Base-by-base conservation (phyloP, 2,329 filamentous ascomycete genomes). In the Aspergillus clavatus region DNA sequence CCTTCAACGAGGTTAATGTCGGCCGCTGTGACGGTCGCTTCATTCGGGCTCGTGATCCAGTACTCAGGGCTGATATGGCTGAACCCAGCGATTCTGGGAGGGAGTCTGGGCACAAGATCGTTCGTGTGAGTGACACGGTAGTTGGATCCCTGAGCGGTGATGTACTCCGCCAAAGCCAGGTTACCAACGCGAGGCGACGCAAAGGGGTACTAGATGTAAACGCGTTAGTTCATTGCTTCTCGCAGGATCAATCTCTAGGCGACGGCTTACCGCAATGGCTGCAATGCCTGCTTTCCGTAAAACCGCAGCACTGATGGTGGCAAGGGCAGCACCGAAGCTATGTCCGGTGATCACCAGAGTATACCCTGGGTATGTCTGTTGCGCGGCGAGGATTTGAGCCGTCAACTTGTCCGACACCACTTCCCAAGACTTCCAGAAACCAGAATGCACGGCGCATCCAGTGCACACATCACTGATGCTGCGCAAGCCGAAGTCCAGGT, bases 321-420 rank as follows among this genome's bases (percentile, higher is more conserved):
- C 75, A n/a, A 79, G 51, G 1, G 76, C 76, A 37, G 63, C 76
- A 3, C 76, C 76, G 4, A 78, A 68, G 43, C 70, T 74, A 54
- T 79, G 76, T 1, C 76, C 76, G 0, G 73, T 75, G 3, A 72
- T 50, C 0, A 75, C 63, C 37, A 79, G 51, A 22, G 60, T 64
- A 57, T 70, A 76, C 18, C 48, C 56, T 0, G 74, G 67, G 52
- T 73, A 66, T 2, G 43, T 40, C 2, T 43, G 18, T 5, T 46
- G 28, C 8, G 61, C 61, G 7, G 53, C 52, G 7, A 63, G 48
- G 21, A 79, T 57, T 5, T 71, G 62, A 0, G 57, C 47, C 5
- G 71, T 54, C 2, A 79, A 61, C 2, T 57, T 54, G 3, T 57
- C 51, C 8, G 72, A 63, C 2, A 65, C 62, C 0, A 54, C 42